Percentiles rank a stretch among this genome's conserved stretches.
These are phyloP conservation scores for Thermochaetoides thermophila DNA, from an alignment of 495 filamentous ascomycete species.

Conservation along the genomic window DNA sequence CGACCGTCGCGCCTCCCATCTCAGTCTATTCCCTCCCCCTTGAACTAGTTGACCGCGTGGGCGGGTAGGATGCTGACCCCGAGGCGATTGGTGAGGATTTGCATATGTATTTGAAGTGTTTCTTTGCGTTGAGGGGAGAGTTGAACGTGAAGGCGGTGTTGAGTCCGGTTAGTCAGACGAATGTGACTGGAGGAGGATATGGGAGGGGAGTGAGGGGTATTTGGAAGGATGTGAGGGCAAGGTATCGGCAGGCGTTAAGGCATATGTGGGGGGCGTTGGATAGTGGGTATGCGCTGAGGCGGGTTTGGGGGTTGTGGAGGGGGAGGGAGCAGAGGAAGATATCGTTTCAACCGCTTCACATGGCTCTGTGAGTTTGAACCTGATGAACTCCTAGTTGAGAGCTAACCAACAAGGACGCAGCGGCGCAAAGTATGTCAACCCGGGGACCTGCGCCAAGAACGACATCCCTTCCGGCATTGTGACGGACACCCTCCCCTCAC, in stretches of 20 bases:
- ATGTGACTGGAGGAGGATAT: conserved; percentile 40
- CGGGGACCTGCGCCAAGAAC: conserved; percentile 25
- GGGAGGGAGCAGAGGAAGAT: conserved; percentile 34
- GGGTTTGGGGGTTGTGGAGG: conserved; percentile 32
- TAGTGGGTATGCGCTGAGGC: conserved; percentile 43
- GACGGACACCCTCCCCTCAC: conserved; percentile 27
- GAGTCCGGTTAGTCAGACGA: conserved; percentile 52
- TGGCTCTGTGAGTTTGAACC: conserved; percentile 21
- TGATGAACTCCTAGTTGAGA: neutral
- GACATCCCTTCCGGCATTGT: conserved; percentile 35
- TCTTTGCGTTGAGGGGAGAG: conserved; percentile 52
- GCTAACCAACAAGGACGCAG: conserved; percentile 17
- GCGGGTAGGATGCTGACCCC: conserved; percentile 50
- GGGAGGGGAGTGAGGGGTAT: conserved; percentile 35
- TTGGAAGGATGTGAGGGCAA: conserved; percentile 37
- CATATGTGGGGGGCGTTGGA: conserved; percentile 65
- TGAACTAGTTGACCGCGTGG: conserved; percentile 43
- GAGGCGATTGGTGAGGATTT: conserved; percentile 58
- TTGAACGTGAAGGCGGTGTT: conserved; percentile 38
- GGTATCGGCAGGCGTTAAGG: conserved; percentile 49
- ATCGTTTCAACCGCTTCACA: conserved; percentile 37
- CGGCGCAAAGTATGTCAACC: conserved; percentile 26
- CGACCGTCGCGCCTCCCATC: conserved; percentile 46
- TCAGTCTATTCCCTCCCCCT: conserved; percentile 56
- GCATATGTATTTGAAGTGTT: conserved; percentile 65